Percentiles rank a stretch among this genome's conserved stretches.
Evolutionary conservation across 331 rosid genomes (phyloP).

Genomic region (Quercus lobata): DNA sequence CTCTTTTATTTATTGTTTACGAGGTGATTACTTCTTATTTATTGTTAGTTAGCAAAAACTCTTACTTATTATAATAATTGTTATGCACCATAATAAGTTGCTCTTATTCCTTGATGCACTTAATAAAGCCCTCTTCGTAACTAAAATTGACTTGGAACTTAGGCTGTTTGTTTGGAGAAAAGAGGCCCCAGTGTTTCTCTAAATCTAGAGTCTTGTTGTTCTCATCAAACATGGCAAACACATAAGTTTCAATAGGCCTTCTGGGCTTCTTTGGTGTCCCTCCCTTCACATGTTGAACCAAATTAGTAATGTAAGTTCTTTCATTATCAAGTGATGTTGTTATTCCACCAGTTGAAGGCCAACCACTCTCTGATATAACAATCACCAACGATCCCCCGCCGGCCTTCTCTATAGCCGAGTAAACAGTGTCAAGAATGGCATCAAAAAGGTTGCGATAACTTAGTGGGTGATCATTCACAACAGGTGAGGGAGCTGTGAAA

Average conservation of each 20-base stretch:
- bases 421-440: slow-evolving; percentile 32
- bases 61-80: too few species aligned
- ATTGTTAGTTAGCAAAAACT: too few species aligned
- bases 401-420: not conserved
- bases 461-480: slow-evolving; percentile 8
- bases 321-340: slow-evolving; percentile 41
- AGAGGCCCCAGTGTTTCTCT: slow-evolving; percentile 47
- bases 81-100: not conserved
- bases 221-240: slow-evolving; percentile 52
- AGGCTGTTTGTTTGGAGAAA: slow-evolving; percentile 29
- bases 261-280: slow-evolving; percentile 42
- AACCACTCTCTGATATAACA: too few species aligned
- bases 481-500: slow-evolving; percentile 17
- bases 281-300: slow-evolving; percentile 36
- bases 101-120: not conserved
- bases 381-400: too few species aligned
- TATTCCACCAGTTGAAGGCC: not conserved
- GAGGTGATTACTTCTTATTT: too few species aligned
- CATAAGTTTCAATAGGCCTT: slow-evolving; percentile 33
- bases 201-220: slow-evolving; percentile 10
- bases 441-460: slow-evolving; percentile 27
- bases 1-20: too few species aligned
- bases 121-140: not conserved
- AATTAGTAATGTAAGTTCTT: slow-evolving; percentile 30
- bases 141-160: slow-evolving; percentile 33